Conservation (phyloP, 2,329 filamentous ascomycete species). For the Alternaria triticimaculans region DNA sequence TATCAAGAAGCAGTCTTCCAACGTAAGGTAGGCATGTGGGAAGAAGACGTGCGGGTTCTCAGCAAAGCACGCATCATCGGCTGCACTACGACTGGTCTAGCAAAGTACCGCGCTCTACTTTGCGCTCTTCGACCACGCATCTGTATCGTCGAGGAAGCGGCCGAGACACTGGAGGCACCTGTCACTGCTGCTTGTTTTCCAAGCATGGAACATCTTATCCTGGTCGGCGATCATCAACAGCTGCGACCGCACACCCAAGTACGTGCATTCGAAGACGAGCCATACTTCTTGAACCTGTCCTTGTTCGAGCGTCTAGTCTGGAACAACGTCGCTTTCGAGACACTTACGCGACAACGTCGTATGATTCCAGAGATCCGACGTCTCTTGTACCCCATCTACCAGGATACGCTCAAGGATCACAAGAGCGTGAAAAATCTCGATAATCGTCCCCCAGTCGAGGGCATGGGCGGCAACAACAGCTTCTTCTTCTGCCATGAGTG, state of each 20-base stretch:
- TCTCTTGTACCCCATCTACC: slow-evolving; percentile 68
- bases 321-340: slow-evolving; percentile 67
- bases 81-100: slow-evolving; percentile 79
- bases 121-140: slow-evolving; percentile 69
- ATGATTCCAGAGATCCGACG: slow-evolving; percentile 74
- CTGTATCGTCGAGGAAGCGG: slow-evolving; percentile 80
- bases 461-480: slow-evolving; percentile 67
- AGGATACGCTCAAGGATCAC: slow-evolving; percentile 63
- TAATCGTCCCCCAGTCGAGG: slow-evolving; percentile 61
- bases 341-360: slow-evolving; percentile 71
- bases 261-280: slow-evolving; percentile 62
- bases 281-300: slow-evolving; percentile 74
- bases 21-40: slow-evolving; percentile 64
- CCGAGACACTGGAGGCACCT: slow-evolving; percentile 74
- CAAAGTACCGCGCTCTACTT: slow-evolving; percentile 78
- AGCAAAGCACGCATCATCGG: slow-evolving; percentile 62
- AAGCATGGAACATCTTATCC: slow-evolving; percentile 68
- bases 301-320: slow-evolving; percentile 81
- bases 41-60: slow-evolving; percentile 59
- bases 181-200: slow-evolving; percentile 67
- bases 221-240: slow-evolving; percentile 83
- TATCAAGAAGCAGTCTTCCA: slow-evolving; percentile 61
- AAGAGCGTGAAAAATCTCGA: slow-evolving; percentile 55
- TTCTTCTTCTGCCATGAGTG: slow-evolving; percentile 71
- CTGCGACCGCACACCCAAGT: slow-evolving; percentile 73